phyloP scores from a whole-genome alignment of 106 monocot species.

The Cymbidium sinense region DNA sequence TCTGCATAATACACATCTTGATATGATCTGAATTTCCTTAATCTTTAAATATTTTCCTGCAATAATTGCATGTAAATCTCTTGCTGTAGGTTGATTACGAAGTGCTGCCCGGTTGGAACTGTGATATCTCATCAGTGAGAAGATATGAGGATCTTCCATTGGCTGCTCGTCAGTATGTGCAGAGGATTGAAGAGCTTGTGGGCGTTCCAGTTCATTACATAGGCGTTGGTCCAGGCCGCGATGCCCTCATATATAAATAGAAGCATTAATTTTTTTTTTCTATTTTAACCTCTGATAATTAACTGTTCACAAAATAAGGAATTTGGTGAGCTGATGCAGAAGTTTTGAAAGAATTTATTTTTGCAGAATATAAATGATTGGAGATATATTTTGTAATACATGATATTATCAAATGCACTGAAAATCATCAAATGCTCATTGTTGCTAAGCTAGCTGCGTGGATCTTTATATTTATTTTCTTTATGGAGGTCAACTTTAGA shows the following conservation, averaged over 20 bases:
- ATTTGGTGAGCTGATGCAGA: not conserved
- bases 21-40: too few relatives aligned
- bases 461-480: too few relatives aligned
- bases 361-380: not conserved
- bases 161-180: constrained; percentile 61
- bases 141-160: constrained; percentile 69
- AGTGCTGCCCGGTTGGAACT: constrained; percentile 79
- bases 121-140: constrained; percentile 67
- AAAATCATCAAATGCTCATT: too few relatives aligned
- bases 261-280: not conserved
- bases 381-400: too few relatives aligned
- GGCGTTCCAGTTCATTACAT: constrained; percentile 91
- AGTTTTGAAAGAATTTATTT: not conserved
- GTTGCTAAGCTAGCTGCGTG: too few relatives aligned
- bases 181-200: constrained; percentile 86
- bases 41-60: not conserved
- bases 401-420: too few relatives aligned
- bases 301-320: not conserved
- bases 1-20: too few relatives aligned
- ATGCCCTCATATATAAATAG: constrained; percentile 90
- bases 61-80: too few relatives aligned
- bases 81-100: constrained; percentile 80
- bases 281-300: not conserved
- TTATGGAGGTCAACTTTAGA: too few relatives aligned
- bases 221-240: constrained; percentile 87